phyloP scores from a whole-genome alignment of 371 early-diverging fungal species.

The Mucor racemosus region DNA sequence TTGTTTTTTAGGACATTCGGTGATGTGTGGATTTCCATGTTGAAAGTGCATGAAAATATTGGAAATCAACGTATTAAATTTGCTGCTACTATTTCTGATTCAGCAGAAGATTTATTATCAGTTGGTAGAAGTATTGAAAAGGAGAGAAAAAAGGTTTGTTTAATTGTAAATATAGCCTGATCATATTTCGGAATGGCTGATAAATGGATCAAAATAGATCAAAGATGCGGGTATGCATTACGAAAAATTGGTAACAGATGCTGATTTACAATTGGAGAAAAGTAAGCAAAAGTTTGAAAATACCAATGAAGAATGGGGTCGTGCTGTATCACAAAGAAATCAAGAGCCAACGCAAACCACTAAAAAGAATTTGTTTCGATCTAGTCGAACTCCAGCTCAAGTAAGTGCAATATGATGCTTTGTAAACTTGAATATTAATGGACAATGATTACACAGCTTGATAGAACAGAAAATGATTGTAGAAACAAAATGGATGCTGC shows the following conservation, averaged over 20 bases:
- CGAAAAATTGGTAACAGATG: slow-evolving; percentile 70
- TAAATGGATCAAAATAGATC: slow-evolving; percentile 45
- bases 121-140: slow-evolving; percentile 80
- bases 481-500: slow-evolving; percentile 34
- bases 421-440: background rate
- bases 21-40: slow-evolving; percentile 63
- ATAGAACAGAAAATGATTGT: slow-evolving; percentile 53
- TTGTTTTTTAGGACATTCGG: slow-evolving; percentile 54
- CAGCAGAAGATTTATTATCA: slow-evolving; percentile 72
- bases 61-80: slow-evolving; percentile 75
- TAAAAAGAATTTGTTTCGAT: slow-evolving; percentile 62
- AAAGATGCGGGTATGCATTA: slow-evolving; percentile 78
- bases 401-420: slow-evolving; percentile 21
- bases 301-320: slow-evolving; percentile 82
- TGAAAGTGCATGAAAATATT: slow-evolving; percentile 76
- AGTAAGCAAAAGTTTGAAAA: slow-evolving; percentile 75
- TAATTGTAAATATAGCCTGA: background rate
- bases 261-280: slow-evolving; percentile 77
- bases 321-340: slow-evolving; percentile 69
- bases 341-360: slow-evolving; percentile 53
- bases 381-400: slow-evolving; percentile 58
- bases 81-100: slow-evolving; percentile 60
- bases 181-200: too few relatives aligned
- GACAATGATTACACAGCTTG: slow-evolving; percentile 47
- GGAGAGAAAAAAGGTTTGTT: slow-evolving; percentile 74